phyloP scores from a whole-genome alignment of 1,284 basidiomycete genomes.

The Rhodotorula sp. region DNA sequence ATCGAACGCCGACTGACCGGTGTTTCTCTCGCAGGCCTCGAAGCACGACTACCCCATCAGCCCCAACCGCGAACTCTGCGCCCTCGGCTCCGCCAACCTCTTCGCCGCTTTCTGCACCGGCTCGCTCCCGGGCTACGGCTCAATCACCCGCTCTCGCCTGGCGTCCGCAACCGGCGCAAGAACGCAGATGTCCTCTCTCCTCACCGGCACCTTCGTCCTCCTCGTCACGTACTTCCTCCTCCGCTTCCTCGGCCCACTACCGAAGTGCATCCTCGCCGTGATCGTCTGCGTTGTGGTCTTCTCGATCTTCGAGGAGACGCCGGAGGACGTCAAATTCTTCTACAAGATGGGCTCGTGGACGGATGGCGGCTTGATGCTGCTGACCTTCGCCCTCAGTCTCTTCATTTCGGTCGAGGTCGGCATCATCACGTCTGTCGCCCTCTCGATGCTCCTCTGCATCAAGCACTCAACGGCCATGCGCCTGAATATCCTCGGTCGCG shows the following conservation, averaged over 20 bases:
- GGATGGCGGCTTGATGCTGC: slow-evolving; percentile 75
- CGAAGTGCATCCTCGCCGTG: slow-evolving; percentile 75
- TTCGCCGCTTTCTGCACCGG: slow-evolving; percentile 76
- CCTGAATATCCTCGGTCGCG: slow-evolving; percentile 72
- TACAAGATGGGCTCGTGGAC: slow-evolving; percentile 73
- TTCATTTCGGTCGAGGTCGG: slow-evolving; percentile 74
- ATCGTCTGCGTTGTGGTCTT: slow-evolving; percentile 80
- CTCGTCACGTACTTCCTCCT: slow-evolving; percentile 83
- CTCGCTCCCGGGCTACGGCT: slow-evolving; percentile 81
- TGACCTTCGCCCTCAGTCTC: slow-evolving; percentile 79
- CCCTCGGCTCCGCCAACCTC: slow-evolving; percentile 74
- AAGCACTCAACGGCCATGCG: slow-evolving; percentile 73
- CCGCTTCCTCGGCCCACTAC: slow-evolving; percentile 70
- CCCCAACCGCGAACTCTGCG: slow-evolving; percentile 86
- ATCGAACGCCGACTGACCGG: too few species aligned
- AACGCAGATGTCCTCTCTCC: slow-evolving; percentile 81
- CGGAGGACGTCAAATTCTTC: slow-evolving; percentile 67
- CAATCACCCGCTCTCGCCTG: slow-evolving; percentile 61
- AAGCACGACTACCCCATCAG: slow-evolving; percentile 75
- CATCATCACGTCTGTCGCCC: slow-evolving; percentile 75
- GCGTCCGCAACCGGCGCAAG: slow-evolving; percentile 63
- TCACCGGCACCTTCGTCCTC: slow-evolving; percentile 72
- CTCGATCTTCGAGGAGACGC: slow-evolving; percentile 76
- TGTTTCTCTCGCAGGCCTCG: slow-evolving; percentile 59
- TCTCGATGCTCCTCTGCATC: slow-evolving; percentile 82